phyloP scores from a whole-genome alignment of 176 grass and related monocot genomes.

The Oryza officinalis region DNA sequence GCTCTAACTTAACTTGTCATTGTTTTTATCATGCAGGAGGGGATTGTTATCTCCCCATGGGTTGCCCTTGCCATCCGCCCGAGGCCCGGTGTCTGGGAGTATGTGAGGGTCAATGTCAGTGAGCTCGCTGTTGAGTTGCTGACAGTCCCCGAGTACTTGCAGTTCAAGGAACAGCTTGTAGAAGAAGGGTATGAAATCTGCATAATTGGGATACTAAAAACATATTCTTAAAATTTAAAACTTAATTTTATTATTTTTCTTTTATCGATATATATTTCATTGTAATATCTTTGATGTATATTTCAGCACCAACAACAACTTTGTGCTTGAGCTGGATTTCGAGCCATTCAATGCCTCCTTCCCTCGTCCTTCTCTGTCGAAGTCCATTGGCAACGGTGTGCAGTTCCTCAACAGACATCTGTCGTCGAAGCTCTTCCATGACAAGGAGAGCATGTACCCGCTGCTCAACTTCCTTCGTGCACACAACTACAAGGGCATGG shows the following conservation, averaged over 20 bases:
- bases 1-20: neutral
- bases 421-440: slow-evolving; percentile 94
- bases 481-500: slow-evolving; percentile 99
- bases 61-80: slow-evolving; percentile 91
- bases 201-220: neutral
- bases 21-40: slow-evolving; percentile 57
- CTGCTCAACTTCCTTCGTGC: slow-evolving; percentile 92
- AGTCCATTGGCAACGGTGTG: slow-evolving; percentile 99
- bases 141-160: slow-evolving; percentile 90
- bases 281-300: neutral
- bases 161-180: slow-evolving; percentile 97
- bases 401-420: slow-evolving; percentile 99
- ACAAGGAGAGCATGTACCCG: slow-evolving; percentile 96
- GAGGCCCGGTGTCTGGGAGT: slow-evolving; percentile 95
- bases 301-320: slow-evolving; percentile 61
- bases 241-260: neutral
- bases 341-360: slow-evolving; percentile 99
- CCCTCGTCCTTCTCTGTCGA: slow-evolving; percentile 85
- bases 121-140: slow-evolving; percentile 92
- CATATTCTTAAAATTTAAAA: neutral
- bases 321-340: slow-evolving; percentile 91
- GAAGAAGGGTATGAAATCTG: slow-evolving; percentile 64
- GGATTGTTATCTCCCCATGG: slow-evolving; percentile 82
- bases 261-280: neutral
- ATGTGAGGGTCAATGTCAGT: slow-evolving; percentile 76